Evolutionary conservation across 371 early-diverging fungal genomes (phyloP).

Genomic region (Amoeboaphelidium protococcarum): DNA sequence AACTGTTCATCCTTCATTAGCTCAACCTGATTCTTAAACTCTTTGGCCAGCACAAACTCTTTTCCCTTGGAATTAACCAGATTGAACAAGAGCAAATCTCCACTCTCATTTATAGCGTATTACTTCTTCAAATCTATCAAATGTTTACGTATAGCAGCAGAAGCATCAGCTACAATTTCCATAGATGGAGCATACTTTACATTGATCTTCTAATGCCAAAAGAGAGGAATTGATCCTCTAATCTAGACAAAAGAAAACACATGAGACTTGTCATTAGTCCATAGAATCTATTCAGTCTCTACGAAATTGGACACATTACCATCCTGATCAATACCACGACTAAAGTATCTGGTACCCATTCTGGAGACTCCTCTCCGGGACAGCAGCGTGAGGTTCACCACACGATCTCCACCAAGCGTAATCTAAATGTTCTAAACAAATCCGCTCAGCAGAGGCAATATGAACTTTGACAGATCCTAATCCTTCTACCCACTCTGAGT

Average conservation of each 20-base stretch:
- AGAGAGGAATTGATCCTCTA: slow-evolving; percentile 92
- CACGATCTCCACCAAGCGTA: neutral
- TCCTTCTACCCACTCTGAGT: slow-evolving; percentile 12
- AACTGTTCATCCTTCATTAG: slow-evolving; percentile 7
- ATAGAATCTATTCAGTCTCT: slow-evolving; percentile 87
- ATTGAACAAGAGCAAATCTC: slow-evolving; percentile 49
- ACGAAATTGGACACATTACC: slow-evolving; percentile 94
- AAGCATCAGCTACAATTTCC: slow-evolving; percentile 30
- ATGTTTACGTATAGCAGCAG: slow-evolving; percentile 50
- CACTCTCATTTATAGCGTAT: slow-evolving; percentile 49
- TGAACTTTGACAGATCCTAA: neutral
- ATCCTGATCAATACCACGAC: slow-evolving; percentile 71
- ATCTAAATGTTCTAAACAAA: neutral
- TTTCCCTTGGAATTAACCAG: slow-evolving; percentile 69
- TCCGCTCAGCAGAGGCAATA: neutral
- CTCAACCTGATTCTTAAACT: slow-evolving; percentile 17
- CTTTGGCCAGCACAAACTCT: slow-evolving; percentile 47
- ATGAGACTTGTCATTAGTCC: slow-evolving; percentile 10
- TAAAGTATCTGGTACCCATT: slow-evolving; percentile 58
- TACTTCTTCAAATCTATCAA: slow-evolving; percentile 46
- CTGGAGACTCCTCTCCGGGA: neutral
- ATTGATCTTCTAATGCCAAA: slow-evolving; percentile 79
- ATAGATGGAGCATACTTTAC: slow-evolving; percentile 73
- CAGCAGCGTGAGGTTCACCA: neutral
- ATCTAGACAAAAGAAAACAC: slow-evolving; percentile 53